These are phyloP conservation scores for Stemphylium beticola DNA, from an alignment of 2,329 filamentous ascomycete species.

Conservation along the genomic window DNA sequence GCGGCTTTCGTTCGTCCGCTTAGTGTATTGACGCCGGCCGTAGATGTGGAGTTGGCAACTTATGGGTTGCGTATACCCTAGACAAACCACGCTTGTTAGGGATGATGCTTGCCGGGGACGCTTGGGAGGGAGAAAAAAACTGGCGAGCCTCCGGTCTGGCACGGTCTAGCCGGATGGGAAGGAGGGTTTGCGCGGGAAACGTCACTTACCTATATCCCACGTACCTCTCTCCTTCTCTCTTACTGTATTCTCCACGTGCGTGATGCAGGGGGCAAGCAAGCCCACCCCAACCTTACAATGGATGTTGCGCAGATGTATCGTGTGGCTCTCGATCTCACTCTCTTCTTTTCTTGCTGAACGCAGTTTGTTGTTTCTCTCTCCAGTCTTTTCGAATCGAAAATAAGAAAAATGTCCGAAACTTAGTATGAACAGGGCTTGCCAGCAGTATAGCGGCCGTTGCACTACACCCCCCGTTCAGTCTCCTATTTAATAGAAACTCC, in stretches of 20 bases:
- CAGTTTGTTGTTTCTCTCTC: too few species aligned
- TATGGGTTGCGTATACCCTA: not conserved
- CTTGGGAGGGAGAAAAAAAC: not conserved
- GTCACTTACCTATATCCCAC: not conserved
- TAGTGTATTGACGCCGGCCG: not conserved
- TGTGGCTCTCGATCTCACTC: too few species aligned
- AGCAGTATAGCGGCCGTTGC: too few species aligned
- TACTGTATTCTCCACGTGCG: too few species aligned
- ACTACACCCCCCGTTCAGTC: not conserved
- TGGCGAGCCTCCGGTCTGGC: not conserved
- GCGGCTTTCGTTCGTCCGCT: not conserved
- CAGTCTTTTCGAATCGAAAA: too few species aligned
- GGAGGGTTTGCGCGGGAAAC: not conserved
- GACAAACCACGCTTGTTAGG: not conserved
- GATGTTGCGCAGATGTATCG: too few species aligned
- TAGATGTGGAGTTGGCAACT: not conserved
- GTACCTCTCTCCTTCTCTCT: not conserved
- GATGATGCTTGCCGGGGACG: not conserved
- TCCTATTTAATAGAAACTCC: constrained; percentile 2
- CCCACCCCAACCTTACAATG: too few species aligned
- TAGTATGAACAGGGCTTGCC: too few species aligned
- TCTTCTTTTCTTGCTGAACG: too few species aligned
- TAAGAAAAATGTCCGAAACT: too few species aligned
- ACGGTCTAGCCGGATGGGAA: not conserved
- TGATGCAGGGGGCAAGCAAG: too few species aligned